Evolutionary conservation across 495 filamentous ascomycete genomes (phyloP).

Genomic region (Hypoxylon lenormandii): DNA sequence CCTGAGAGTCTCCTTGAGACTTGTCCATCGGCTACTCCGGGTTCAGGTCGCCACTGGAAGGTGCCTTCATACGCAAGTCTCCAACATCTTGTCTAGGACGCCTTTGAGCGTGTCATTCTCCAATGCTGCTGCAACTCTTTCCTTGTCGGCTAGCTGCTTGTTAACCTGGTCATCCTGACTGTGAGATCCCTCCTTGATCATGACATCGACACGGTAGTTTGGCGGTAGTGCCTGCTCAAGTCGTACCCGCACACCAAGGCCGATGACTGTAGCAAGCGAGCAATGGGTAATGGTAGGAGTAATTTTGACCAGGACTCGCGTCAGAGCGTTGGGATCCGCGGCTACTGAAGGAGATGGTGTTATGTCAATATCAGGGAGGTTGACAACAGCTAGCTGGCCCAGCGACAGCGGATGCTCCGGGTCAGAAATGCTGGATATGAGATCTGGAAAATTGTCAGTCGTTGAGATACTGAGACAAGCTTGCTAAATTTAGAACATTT

Average conservation of each 20-base stretch:
- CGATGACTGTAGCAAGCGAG: conserved; percentile 94
- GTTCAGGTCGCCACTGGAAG: conserved; percentile 3
- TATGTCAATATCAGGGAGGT: conserved; percentile 88
- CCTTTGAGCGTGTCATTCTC: conserved; percentile 92
- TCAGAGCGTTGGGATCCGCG: conserved; percentile 62
- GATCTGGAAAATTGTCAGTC: conserved; percentile 71
- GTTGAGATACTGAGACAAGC: conserved; percentile 27
- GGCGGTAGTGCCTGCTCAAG: conserved; percentile 90
- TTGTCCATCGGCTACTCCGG: conserved; percentile 7
- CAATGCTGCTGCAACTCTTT: conserved; percentile 91
- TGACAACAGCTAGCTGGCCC: conserved; percentile 91
- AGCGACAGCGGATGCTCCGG: conserved; percentile 95
- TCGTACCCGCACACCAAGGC: conserved; percentile 88
- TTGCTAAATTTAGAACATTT: conserved; percentile 5
- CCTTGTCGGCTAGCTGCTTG: conserved; percentile 95
- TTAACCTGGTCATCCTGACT: conserved; percentile 93
- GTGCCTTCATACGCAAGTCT: conserved; percentile 69
- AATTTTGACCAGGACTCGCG: conserved; percentile 74
- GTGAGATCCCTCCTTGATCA: conserved; percentile 96
- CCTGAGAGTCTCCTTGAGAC: too few relatives aligned
- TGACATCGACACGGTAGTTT: conserved; percentile 90
- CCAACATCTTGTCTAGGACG: conserved; percentile 91
- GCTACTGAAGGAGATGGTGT: conserved; percentile 69
- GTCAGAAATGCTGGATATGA: conserved; percentile 92
- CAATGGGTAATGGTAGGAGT: conserved; percentile 99